A percentile compares a stretch with the other conserved stretches of the same genome.
phyloP scores from a whole-genome alignment of 495 filamentous ascomycete genomes.

The Immersiella caudata region DNA sequence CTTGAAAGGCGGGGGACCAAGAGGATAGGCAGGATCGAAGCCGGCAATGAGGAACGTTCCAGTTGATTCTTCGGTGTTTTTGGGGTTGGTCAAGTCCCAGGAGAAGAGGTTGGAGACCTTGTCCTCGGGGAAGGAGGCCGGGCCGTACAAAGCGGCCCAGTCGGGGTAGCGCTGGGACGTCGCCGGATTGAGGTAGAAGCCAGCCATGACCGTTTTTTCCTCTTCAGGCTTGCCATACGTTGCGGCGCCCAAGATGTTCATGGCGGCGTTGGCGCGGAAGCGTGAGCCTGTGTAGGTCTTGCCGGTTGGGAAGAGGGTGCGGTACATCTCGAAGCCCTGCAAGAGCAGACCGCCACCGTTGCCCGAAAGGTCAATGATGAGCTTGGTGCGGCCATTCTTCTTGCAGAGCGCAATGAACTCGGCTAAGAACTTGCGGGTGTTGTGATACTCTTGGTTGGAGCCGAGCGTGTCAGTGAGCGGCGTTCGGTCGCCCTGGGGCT shows the following conservation, averaged over 20 bases:
- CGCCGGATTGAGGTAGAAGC: slow-evolving; percentile 28
- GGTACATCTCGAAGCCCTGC: slow-evolving; percentile 43
- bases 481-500: slow-evolving; percentile 1
- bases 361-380: slow-evolving; percentile 55
- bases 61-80: slow-evolving; percentile 30
- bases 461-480: background rate
- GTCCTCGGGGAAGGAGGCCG: slow-evolving; percentile 3
- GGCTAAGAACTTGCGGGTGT: slow-evolving; percentile 5
- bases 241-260: slow-evolving; percentile 44
- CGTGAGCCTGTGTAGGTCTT: slow-evolving; percentile 46
- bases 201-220: slow-evolving; percentile 1
- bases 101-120: slow-evolving; percentile 16
- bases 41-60: slow-evolving; percentile 26
- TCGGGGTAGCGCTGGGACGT: slow-evolving; percentile 5
- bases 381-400: slow-evolving; percentile 15
- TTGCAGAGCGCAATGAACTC: slow-evolving; percentile 8
- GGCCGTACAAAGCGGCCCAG: slow-evolving; percentile 21
- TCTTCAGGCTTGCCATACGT: background rate
- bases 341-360: slow-evolving; percentile 53
- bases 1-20: slow-evolving; percentile 36
- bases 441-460: slow-evolving; percentile 17
- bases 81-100: slow-evolving; percentile 34
- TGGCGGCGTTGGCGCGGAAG: slow-evolving; percentile 46
- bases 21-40: slow-evolving; percentile 35
- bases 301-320: slow-evolving; percentile 38